Evolutionary conservation across 1,139 yeast species (phyloP).

Genomic region (Waltiozyma sp.): DNA sequence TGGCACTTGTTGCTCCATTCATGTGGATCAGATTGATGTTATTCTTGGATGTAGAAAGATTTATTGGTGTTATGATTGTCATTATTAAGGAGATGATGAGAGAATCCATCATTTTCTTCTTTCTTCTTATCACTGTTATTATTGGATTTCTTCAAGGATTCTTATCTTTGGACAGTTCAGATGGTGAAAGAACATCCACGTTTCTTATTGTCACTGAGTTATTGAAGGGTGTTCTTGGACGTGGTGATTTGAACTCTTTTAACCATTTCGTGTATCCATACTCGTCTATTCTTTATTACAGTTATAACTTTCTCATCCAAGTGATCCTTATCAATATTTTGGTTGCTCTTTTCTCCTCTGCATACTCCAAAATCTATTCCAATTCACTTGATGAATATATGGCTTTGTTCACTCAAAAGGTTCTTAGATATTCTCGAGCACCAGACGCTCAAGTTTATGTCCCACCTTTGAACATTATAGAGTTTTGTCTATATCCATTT

Average conservation of each 20-base stretch:
- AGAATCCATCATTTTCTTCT: constrained; percentile 73
- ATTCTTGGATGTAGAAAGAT: constrained; percentile 67
- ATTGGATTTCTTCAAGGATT: constrained; percentile 82
- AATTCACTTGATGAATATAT: constrained; percentile 79
- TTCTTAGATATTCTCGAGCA: constrained; percentile 73
- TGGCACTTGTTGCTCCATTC: constrained; percentile 77
- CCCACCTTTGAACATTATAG: constrained; percentile 76
- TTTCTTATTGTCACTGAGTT: constrained; percentile 50
- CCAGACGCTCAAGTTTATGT: constrained; percentile 82
- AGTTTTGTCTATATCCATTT: constrained; percentile 36
- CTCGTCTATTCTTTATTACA: constrained; percentile 65
- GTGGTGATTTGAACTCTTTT: constrained; percentile 61
- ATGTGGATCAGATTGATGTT: constrained; percentile 76
- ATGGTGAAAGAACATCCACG: constrained; percentile 73
- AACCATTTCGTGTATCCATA: constrained; percentile 73
- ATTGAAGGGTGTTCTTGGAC: constrained; percentile 61
- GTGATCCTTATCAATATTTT: constrained; percentile 70
- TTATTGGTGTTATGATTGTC: constrained; percentile 84
- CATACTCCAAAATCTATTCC: constrained; percentile 70
- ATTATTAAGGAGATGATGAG: constrained; percentile 80
- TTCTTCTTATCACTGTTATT: constrained; percentile 56
- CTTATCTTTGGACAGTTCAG: constrained; percentile 78
- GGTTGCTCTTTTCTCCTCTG: constrained; percentile 76
- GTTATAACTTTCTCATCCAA: constrained; percentile 63
- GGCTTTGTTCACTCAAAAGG: constrained; percentile 77